A percentile compares a stretch with the other conserved stretches of the same genome.
phyloP scores from a whole-genome alignment of 805 yeast genomes.

The Candida andamanensis region DNA sequence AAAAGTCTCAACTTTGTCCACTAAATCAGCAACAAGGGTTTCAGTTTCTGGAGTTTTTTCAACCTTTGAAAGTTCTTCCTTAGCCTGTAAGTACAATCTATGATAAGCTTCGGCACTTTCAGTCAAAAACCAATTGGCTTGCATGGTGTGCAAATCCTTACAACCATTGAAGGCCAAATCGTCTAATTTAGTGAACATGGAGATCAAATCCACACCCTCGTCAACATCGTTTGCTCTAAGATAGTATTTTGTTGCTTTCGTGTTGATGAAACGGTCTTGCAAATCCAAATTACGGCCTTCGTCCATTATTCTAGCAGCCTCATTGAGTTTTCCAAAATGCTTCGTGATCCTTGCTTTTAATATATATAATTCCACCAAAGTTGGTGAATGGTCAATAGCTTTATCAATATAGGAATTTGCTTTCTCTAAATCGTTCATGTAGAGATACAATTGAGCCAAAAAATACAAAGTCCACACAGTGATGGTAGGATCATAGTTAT shows the following conservation, averaged over 20 bases:
- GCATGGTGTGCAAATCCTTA: slow-evolving; percentile 81
- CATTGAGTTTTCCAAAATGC: slow-evolving; percentile 54
- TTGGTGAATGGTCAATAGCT: slow-evolving; percentile 73
- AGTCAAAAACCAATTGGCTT: slow-evolving; percentile 81
- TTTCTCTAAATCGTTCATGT: slow-evolving; percentile 43
- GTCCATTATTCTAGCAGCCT: slow-evolving; percentile 64
- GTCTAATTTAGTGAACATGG: slow-evolving; percentile 74
- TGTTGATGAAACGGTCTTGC: slow-evolving; percentile 88
- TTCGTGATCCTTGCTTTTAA: slow-evolving; percentile 77
- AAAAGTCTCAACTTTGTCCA: slow-evolving; percentile 42
- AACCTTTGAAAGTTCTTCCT: slow-evolving; percentile 20
- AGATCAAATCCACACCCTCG: slow-evolving; percentile 66
- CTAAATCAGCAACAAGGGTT: slow-evolving; percentile 20
- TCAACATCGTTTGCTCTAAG: slow-evolving; percentile 71
- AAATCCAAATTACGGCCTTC: slow-evolving; percentile 71
- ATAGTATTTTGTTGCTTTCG: slow-evolving; percentile 80
- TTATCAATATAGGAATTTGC: slow-evolving; percentile 57
- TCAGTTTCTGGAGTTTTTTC: slow-evolving; percentile 13
- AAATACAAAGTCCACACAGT: slow-evolving; percentile 70
- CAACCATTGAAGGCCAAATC: slow-evolving; percentile 81
- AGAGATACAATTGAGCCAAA: slow-evolving; percentile 72
- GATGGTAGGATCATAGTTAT: slow-evolving; percentile 40
- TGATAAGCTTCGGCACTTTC: slow-evolving; percentile 82
- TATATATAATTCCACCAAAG: slow-evolving; percentile 76
- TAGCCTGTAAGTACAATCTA: slow-evolving; percentile 44